Percentiles rank a stretch among this genome's conserved stretches.
phyloP scores from a whole-genome alignment of 768 basidiomycete genomes.

The Hydnomerulius pinastri region DNA sequence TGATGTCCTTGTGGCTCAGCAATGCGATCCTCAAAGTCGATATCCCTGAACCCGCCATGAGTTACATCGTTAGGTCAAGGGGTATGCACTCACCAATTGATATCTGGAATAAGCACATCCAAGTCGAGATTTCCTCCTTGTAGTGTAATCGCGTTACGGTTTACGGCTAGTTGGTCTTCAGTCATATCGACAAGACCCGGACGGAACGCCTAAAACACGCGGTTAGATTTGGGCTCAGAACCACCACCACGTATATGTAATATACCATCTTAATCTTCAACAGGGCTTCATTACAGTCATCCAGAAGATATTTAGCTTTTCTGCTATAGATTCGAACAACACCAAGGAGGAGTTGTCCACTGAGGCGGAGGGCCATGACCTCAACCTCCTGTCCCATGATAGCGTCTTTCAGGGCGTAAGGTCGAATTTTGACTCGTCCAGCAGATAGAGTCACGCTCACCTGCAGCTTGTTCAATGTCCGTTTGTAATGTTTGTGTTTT shows the following conservation, averaged over 20 bases:
- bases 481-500: constrained; percentile 94
- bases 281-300: constrained; percentile 96
- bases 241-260: not conserved
- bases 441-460: constrained; percentile 36
- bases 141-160: constrained; percentile 86
- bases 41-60: constrained; percentile 55
- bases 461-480: constrained; percentile 92
- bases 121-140: constrained; percentile 77
- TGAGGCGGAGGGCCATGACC: constrained; percentile 93
- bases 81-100: constrained; percentile 62
- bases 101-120: constrained; percentile 76
- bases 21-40: constrained; percentile 69
- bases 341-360: constrained; percentile 93
- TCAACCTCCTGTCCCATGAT: constrained; percentile 94
- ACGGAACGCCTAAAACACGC: constrained; percentile 73
- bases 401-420: constrained; percentile 53
- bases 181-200: constrained; percentile 96
- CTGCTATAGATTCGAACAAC: constrained; percentile 97
- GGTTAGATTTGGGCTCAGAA: not conserved
- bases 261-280: constrained; percentile 92
- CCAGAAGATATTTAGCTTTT: constrained; percentile 95
- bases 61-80: not conserved
- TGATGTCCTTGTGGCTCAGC: constrained; percentile 72
- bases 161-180: constrained; percentile 87
- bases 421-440: not conserved